phyloP scores from a whole-genome alignment of 2,329 filamentous ascomycete genomes.

The Sclerotinia minor region DNA sequence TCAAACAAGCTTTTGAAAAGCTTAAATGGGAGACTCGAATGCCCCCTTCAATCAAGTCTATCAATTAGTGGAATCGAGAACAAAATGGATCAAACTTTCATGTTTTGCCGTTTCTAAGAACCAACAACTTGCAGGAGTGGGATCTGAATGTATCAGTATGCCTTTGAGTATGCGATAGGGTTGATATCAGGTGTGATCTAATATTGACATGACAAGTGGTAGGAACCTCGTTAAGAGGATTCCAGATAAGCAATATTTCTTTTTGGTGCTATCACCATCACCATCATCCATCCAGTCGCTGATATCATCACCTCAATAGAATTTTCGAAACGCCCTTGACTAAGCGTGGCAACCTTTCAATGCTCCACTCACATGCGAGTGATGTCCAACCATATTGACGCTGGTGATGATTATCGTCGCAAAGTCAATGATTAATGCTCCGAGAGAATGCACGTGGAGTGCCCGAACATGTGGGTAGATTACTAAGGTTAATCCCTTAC shows the following conservation, averaged over 20 bases:
- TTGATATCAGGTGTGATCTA: not conserved
- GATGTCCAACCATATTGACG: conserved; percentile 10
- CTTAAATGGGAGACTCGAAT: too few species aligned
- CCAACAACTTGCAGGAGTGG: not conserved
- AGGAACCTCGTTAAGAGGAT: not conserved
- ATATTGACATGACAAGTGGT: not conserved
- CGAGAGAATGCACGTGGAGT: not conserved
- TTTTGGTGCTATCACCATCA: not conserved
- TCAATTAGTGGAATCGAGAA: too few species aligned
- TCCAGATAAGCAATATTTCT: not conserved
- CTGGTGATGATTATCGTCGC: conserved; percentile 1
- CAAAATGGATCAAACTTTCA: too few species aligned
- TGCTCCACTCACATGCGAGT: conserved; percentile 21
- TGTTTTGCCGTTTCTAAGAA: not conserved
- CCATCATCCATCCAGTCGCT: not conserved
- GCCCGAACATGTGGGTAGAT: not conserved
- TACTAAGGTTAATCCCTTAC: not conserved
- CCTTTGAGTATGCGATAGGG: not conserved
- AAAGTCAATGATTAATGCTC: conserved; percentile 9
- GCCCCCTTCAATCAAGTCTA: too few species aligned
- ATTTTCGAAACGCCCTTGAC: conserved; percentile 1
- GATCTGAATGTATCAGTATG: not conserved
- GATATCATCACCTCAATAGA: not conserved
- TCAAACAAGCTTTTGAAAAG: too few species aligned
- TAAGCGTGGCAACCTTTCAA: not conserved